Evolutionary conservation across 345 rosid genomes (phyloP), one percentile per base, ranked within the genome.

Genomic region (Euclidium syriacum): DNA sequence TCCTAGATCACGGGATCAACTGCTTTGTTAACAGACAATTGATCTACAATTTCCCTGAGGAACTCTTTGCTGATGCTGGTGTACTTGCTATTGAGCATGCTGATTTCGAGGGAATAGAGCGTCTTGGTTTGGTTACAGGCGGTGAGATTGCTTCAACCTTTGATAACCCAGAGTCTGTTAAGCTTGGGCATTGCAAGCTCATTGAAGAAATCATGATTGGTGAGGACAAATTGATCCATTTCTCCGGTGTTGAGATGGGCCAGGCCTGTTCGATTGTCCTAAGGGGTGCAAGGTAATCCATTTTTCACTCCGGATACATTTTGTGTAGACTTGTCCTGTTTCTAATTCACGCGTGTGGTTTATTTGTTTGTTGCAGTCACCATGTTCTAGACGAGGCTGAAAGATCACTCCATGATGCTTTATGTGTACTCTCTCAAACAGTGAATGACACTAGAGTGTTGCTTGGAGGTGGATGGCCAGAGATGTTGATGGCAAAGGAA

Each of bases 401-500:
- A 70, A 83, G 97, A 72, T 94, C 99, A 67, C 78, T 94, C 40
- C 99, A 94, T 42, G 97, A 94, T 78, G 99, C 99, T 40, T 74
- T 94, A 55, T 90, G 97, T 24, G 99, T 94, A 57, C 91, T 94
- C 52, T 87, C 97, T 23, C 97, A 90, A 77, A 94, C 96, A 1
- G 97, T 94, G 27, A 90, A 85, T 46, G 99, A 94, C 77, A 77
- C 83, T 54, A 78, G 99, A 72, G 97, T 94, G 19, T 69, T 94
- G 62, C 87, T 87, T 23, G 99, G 99, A 58, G 99, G 99, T 58
- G 99, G 99, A 67, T 94, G 99, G 97, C 99, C 99, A 14, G 99
- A 94, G 87, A 90, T 94, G 99, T 80, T 87, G 46, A 94, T 87
- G 99, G 95, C 99, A 10, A 90, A 85, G 82, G 99, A 80, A 57